Base-by-base conservation (phyloP, 2,329 filamentous ascomycete genomes). In the Magnaporthiopsis poae region DNA sequence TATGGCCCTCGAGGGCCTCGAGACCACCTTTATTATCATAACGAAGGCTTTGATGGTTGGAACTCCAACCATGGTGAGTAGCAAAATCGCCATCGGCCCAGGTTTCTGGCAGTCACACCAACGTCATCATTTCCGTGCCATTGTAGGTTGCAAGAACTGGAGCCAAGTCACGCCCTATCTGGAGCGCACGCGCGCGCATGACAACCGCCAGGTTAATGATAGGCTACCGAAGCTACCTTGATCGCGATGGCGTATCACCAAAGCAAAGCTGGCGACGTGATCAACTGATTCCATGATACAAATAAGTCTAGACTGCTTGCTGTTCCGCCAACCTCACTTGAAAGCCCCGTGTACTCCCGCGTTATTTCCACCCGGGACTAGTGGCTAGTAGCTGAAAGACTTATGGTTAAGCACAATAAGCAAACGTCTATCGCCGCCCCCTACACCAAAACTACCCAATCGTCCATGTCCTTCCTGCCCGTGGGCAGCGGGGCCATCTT, bases 21-120 rank as follows among this genome's bases (percentile, higher is more conserved):
- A 80, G 71, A 81, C 79, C 2, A 81, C 79, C 1, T 81, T 81
- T 67, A 79, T 79, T 1, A 80, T 67, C 75, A 80, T 69, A 81
- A 80, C 63, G 77, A 77, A 13, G 79, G 79, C 2, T 78, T 77
- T 2, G 79, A 81, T 66, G 80, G 79, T 8, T 81, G 79, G 79
- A 79, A 81, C 67, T 78, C 78, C 1, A 80, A 78, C 72, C 79
- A 81, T 68, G 74, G 77, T 78, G 70, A 69, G 76, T 71, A 36
- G 11, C 29, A 8, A 21, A 13, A 31, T 12, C 60, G 25, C 61
- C 21, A 62, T 11, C 3, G 2, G 2, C 36, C 12, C 46, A 11
- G 35, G 52, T 18, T 35, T 21, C 25, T 31, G 25, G 3, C n/a
- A 29, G 9, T 27, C 9, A 15, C 12, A 25, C 27, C 21, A 31